Conservation (phyloP, 495 filamentous ascomycete genomes). For the Penicillium macrosclerotiorum region DNA sequence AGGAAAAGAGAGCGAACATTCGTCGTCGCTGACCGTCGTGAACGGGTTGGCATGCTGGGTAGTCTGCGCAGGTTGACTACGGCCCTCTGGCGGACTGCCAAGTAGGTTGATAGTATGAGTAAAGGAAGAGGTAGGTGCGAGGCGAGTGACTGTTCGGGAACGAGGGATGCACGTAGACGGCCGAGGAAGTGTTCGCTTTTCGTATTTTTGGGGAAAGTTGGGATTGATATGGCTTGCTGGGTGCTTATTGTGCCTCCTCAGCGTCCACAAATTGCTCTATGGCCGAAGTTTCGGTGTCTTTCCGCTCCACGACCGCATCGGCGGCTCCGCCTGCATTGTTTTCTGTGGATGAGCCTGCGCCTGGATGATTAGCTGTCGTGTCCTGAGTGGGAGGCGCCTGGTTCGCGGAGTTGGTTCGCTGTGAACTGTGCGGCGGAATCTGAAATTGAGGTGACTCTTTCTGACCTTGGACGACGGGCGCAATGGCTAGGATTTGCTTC, state of each 20-base stretch:
- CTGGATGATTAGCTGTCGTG: conserved; percentile 26
- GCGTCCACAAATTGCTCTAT: conserved; percentile 63
- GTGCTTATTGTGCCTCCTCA: conserved; percentile 34
- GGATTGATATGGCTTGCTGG: too few species aligned
- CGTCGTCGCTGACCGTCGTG: conserved; percentile 6
- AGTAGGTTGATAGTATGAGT: neutral
- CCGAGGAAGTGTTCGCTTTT: too few species aligned
- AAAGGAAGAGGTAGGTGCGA: too few species aligned
- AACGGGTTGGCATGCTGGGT: conserved; percentile 10
- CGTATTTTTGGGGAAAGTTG: too few species aligned
- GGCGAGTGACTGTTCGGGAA: too few species aligned
- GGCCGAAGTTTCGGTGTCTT: conserved; percentile 47
- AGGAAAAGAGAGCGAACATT: conserved; percentile 1
- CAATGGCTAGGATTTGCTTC: conserved; percentile 82
- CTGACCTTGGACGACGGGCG: conserved; percentile 81
- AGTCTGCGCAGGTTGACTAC: conserved; percentile 28
- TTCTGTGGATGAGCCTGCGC: conserved; percentile 11
- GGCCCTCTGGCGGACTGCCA: conserved; percentile 6
- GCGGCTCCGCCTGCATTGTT: conserved; percentile 1
- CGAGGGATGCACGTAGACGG: too few species aligned
- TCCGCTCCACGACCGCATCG: conserved; percentile 36
- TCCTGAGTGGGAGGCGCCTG: conserved; percentile 5
- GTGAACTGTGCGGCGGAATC: conserved; percentile 39
- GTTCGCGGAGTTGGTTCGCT: conserved; percentile 4
- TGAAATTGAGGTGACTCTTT: conserved; percentile 35